These are phyloP conservation scores for Cyclotella atomus DNA, from an alignment of 108 stramenopile genomes.

Conservation along the genomic window DNA sequence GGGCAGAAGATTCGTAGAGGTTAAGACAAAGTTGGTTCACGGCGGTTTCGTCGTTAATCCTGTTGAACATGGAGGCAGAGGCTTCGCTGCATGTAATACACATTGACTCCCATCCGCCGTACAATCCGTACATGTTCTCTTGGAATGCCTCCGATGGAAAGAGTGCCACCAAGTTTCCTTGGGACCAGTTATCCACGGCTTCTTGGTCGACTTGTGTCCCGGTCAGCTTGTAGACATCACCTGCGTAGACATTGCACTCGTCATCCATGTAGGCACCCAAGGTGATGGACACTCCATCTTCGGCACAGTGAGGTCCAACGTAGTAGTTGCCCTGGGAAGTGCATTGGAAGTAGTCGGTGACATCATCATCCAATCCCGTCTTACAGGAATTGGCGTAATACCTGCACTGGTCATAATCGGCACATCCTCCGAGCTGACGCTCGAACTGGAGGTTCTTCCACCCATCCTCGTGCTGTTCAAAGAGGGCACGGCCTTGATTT, in stretches of 20 bases:
- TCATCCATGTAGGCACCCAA: slow-evolving; percentile 80
- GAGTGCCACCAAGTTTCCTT: not conserved
- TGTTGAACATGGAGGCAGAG: slow-evolving; percentile 5
- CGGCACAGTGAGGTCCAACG: slow-evolving; percentile 74
- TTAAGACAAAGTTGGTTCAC: slow-evolving; percentile 65
- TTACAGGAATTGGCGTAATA: slow-evolving; percentile 31
- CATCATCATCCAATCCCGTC: slow-evolving; percentile 9
- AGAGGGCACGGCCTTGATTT: slow-evolving; percentile 7
- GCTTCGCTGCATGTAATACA: slow-evolving; percentile 72
- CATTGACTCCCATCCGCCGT: slow-evolving; percentile 17
- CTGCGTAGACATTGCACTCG: slow-evolving; percentile 68
- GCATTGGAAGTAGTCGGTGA: slow-evolving; percentile 43
- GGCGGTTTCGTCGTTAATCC: slow-evolving; percentile 22
- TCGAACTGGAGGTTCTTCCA: slow-evolving; percentile 39
- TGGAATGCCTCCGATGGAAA: slow-evolving; percentile 18
- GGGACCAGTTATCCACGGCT: slow-evolving; percentile 41
- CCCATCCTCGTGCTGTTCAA: slow-evolving; percentile 1
- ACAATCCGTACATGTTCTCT: not conserved
- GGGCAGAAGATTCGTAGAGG: slow-evolving; percentile 64
- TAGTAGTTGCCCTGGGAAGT: slow-evolving; percentile 43
- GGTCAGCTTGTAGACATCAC: slow-evolving; percentile 18
- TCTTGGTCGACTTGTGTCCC: slow-evolving; percentile 23
- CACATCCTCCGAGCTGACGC: slow-evolving; percentile 15
- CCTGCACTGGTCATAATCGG: slow-evolving; percentile 42
- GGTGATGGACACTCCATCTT: slow-evolving; percentile 67